Percentiles rank a stretch among this genome's conserved stretches.
These are phyloP conservation scores for Exidia glandulosa DNA, from an alignment of 768 basidiomycete species.

Conservation along the genomic window DNA sequence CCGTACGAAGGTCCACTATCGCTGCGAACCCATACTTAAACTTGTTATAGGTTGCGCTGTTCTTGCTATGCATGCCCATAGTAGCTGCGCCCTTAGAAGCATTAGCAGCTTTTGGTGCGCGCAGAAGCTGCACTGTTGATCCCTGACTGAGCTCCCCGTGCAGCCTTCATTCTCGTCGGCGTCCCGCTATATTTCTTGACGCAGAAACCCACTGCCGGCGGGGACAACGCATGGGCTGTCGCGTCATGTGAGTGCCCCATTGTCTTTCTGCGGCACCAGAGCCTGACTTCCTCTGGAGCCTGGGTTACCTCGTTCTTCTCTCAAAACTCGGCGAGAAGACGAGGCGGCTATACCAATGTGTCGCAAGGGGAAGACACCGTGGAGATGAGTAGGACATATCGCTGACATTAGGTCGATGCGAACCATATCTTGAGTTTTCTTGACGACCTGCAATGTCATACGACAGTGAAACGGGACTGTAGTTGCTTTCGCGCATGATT, in stretches of 20 bases:
- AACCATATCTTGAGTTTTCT: too few relatives aligned
- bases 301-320: slow-evolving; percentile 32
- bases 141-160: slow-evolving; percentile 1
- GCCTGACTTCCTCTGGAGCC: slow-evolving; percentile 20
- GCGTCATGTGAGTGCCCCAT: neutral
- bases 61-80: slow-evolving; percentile 87
- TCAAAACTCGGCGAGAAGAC: slow-evolving; percentile 40
- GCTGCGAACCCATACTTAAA: too few relatives aligned
- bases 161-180: slow-evolving; percentile 70
- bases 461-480: too few relatives aligned
- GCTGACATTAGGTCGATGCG: too few relatives aligned
- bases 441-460: too few relatives aligned
- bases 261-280: slow-evolving; percentile 27
- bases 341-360: slow-evolving; percentile 58
- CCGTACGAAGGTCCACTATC: too few relatives aligned
- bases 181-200: slow-evolving; percentile 79
- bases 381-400: slow-evolving; percentile 43
- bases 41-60: slow-evolving; percentile 74
- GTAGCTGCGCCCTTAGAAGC: slow-evolving; percentile 89
- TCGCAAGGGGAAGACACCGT: slow-evolving; percentile 57
- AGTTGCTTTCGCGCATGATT: too few relatives aligned
- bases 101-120: slow-evolving; percentile 70
- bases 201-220: slow-evolving; percentile 14
- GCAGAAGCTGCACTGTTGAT: neutral
- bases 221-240: slow-evolving; percentile 2